phyloP scores from a whole-genome alignment of 2,329 filamentous ascomycete genomes.

The Pyrenochaeta sp. region DNA sequence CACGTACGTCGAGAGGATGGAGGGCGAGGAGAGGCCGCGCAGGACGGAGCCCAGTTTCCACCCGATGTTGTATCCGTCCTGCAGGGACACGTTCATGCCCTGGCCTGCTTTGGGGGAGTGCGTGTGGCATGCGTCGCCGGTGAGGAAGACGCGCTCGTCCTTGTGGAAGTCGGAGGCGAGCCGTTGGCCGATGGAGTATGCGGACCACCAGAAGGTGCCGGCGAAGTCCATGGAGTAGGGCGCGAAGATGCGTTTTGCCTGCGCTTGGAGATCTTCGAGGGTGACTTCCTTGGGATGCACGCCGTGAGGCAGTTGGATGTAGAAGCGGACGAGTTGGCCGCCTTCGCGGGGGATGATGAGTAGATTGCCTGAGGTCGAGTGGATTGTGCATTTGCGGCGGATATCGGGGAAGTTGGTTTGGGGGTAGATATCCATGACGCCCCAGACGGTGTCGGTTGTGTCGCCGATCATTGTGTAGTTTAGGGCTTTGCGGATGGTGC shows the following conservation, averaged over 20 bases:
- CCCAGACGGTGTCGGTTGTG: slow-evolving; percentile 64
- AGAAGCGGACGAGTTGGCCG: slow-evolving; percentile 65
- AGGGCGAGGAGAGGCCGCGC: slow-evolving; percentile 60
- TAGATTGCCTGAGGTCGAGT: slow-evolving; percentile 55
- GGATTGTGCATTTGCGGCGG: slow-evolving; percentile 58
- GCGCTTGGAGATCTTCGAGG: slow-evolving; percentile 61
- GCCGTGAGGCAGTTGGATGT: slow-evolving; percentile 64
- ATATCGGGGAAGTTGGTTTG: slow-evolving; percentile 60
- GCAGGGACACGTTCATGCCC: slow-evolving; percentile 67
- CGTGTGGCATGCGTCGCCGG: slow-evolving; percentile 72
- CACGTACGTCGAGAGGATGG: slow-evolving; percentile 68
- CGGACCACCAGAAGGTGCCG: slow-evolving; percentile 73
- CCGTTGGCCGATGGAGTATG: slow-evolving; percentile 74
- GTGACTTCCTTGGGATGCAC: slow-evolving; percentile 61
- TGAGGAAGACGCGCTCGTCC: slow-evolving; percentile 70
- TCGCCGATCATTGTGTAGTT: slow-evolving; percentile 67
- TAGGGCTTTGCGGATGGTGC: slow-evolving; percentile 58
- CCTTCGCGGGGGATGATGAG: slow-evolving; percentile 63
- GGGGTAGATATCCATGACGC: slow-evolving; percentile 62
- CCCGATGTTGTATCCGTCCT: slow-evolving; percentile 66
- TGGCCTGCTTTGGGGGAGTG: slow-evolving; percentile 77
- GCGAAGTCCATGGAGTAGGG: slow-evolving; percentile 64
- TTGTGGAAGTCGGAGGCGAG: slow-evolving; percentile 74
- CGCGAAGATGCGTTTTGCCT: slow-evolving; percentile 60
- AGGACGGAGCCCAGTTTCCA: slow-evolving; percentile 61